Evolutionary conservation across 139 green algal species (phyloP).

Genomic region (Nannochloris sp.): DNA sequence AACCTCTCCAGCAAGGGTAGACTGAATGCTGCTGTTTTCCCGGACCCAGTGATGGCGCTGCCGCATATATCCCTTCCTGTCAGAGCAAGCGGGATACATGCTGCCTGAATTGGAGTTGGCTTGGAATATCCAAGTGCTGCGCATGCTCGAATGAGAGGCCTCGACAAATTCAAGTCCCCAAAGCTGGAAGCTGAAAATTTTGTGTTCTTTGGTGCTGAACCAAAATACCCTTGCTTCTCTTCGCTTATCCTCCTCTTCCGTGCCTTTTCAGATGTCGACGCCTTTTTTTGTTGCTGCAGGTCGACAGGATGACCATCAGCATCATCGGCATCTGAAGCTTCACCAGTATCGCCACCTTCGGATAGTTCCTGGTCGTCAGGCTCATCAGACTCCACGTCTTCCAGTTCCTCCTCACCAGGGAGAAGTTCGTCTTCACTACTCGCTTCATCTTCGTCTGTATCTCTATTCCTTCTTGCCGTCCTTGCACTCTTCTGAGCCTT

Average conservation of each 20-base stretch:
- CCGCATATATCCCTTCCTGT: slow-evolving; percentile 90
- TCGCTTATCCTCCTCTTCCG: slow-evolving; percentile 4
- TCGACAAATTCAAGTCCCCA: slow-evolving; percentile 78
- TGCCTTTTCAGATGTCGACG: slow-evolving; percentile 4
- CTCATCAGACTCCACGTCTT: background rate
- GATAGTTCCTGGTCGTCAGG: slow-evolving; percentile 21
- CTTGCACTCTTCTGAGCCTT: slow-evolving; percentile 5
- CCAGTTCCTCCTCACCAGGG: background rate
- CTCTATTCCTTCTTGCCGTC: background rate
- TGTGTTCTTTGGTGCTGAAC: slow-evolving; percentile 42
- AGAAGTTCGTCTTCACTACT: background rate
- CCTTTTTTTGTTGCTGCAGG: slow-evolving; percentile 14
- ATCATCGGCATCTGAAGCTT: slow-evolving; percentile 22
- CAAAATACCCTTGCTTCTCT: slow-evolving; percentile 44
- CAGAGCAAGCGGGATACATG: slow-evolving; percentile 86
- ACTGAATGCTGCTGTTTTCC: slow-evolving; percentile 95
- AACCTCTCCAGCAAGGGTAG: slow-evolving; percentile 90
- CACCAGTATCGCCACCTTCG: slow-evolving; percentile 14
- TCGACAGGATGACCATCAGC: slow-evolving; percentile 8
- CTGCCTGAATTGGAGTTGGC: slow-evolving; percentile 95
- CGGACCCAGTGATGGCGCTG: slow-evolving; percentile 87
- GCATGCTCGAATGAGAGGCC: slow-evolving; percentile 77
- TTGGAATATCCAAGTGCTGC: slow-evolving; percentile 74
- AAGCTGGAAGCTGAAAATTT: slow-evolving; percentile 63
- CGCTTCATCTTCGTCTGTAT: slow-evolving; percentile 29